These are phyloP conservation scores for Fusarium neocosmosporiellum DNA, from an alignment of 2,329 filamentous ascomycete species.

Conservation along the genomic window DNA sequence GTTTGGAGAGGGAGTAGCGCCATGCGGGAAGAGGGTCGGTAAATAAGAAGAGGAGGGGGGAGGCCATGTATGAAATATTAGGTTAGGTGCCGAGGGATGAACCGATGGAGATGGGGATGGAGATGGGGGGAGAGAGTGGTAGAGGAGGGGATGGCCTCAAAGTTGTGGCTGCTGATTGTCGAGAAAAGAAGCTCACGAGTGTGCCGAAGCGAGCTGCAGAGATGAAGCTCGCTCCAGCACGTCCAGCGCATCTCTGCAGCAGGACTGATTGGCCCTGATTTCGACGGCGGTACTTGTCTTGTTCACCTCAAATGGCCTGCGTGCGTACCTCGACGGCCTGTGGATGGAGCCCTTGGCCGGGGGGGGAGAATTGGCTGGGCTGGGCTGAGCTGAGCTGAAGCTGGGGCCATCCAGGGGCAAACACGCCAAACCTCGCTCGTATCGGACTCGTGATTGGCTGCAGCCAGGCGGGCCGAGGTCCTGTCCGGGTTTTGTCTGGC, in stretches of 20 bases:
- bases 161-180: background rate
- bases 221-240: conserved; percentile 26
- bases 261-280: conserved; percentile 11
- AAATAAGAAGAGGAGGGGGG: background rate
- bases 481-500: background rate
- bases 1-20: conserved; percentile 13
- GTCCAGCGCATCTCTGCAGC: conserved; percentile 10
- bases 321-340: background rate
- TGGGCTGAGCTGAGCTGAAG: conserved; percentile 27
- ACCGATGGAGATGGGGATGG: background rate
- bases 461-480: conserved; percentile 32
- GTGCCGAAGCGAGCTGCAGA: conserved; percentile 9
- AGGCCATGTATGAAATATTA: background rate
- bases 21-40: conserved; percentile 14
- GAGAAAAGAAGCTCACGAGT: background rate
- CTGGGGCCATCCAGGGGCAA: conserved; percentile 34
- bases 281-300: conserved; percentile 1
- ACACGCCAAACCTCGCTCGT: conserved; percentile 13
- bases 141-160: background rate
- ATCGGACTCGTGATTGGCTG: conserved; percentile 16
- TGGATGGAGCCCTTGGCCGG: background rate
- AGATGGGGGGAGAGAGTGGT: background rate
- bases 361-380: conserved; percentile 5
- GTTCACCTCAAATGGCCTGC: background rate
- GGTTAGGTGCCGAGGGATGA: background rate